phyloP scores from a whole-genome alignment of 1,284 basidiomycete genomes.

The Mixia osmundae region DNA sequence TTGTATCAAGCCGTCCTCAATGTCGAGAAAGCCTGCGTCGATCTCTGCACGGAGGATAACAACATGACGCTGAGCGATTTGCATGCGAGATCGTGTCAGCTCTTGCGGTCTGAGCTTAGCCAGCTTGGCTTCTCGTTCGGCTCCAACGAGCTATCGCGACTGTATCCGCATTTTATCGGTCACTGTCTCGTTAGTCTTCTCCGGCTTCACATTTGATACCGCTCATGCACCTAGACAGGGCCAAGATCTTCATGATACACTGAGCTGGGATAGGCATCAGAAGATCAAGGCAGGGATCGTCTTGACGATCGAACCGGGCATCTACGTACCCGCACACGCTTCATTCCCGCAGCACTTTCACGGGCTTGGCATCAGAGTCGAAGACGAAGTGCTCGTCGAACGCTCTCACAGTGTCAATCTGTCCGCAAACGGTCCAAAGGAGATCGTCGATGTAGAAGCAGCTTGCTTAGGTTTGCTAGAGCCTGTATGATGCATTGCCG shows the following conservation, averaged over 20 bases:
- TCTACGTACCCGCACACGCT: conserved; percentile 40
- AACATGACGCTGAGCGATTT: conserved; percentile 45
- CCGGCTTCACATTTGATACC: too few species aligned
- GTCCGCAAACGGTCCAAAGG: conserved; percentile 60
- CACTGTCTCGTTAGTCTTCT: conserved; percentile 51
- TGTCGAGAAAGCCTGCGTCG: conserved; percentile 44
- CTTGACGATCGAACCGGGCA: conserved; percentile 36
- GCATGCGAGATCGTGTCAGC: conserved; percentile 46
- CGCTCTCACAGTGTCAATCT: conserved; percentile 42
- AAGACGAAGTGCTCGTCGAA: conserved; percentile 69
- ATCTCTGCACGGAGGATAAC: conserved; percentile 34
- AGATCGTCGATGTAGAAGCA: conserved; percentile 68
- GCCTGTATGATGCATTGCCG: too few species aligned
- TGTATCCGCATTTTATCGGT: conserved; percentile 70
- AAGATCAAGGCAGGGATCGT: conserved; percentile 56
- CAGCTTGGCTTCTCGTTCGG: conserved; percentile 55
- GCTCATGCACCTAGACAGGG: too few species aligned
- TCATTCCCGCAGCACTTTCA: conserved; percentile 66
- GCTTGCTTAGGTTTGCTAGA: conserved; percentile 55
- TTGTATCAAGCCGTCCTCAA: conserved; percentile 66
- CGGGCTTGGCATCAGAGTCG: conserved; percentile 68
- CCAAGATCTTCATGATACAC: conserved; percentile 29
- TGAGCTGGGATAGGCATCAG: conserved; percentile 22
- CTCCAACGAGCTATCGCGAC: conserved; percentile 34
- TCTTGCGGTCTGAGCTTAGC: conserved; percentile 47